Conservation (phyloP, 2,329 filamentous ascomycete genomes). For the Laburnicola sp. region DNA sequence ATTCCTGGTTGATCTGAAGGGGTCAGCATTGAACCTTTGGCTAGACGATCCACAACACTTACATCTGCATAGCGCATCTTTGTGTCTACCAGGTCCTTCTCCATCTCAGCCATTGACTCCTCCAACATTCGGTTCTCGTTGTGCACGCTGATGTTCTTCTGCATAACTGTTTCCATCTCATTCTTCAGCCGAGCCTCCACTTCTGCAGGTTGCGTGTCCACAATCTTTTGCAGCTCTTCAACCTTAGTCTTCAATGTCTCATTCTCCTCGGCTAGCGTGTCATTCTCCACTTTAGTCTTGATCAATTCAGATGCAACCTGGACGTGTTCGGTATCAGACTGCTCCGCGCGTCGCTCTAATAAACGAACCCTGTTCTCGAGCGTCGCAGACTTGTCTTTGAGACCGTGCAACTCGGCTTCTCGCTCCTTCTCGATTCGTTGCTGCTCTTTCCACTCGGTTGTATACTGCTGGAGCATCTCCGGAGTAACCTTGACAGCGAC, state of each 20-base stretch:
- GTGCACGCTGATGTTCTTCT: slow-evolving; percentile 88
- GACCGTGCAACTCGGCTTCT: slow-evolving; percentile 75
- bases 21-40: slow-evolving; percentile 21
- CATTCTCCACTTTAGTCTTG: slow-evolving; percentile 89
- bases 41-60: slow-evolving; percentile 45
- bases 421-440: slow-evolving; percentile 78
- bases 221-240: slow-evolving; percentile 78
- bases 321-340: slow-evolving; percentile 87
- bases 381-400: slow-evolving; percentile 60
- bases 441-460: slow-evolving; percentile 89
- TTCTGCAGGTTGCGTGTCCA: slow-evolving; percentile 86
- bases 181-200: slow-evolving; percentile 78
- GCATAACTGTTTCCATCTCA: slow-evolving; percentile 91
- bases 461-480: slow-evolving; percentile 79
- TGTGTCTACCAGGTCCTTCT: slow-evolving; percentile 86
- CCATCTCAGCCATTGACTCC: slow-evolving; percentile 87
- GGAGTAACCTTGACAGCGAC: slow-evolving; percentile 84
- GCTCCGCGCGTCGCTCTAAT: slow-evolving; percentile 85
- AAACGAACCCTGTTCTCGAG: slow-evolving; percentile 77
- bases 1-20: slow-evolving; percentile 51
- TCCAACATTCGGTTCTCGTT: slow-evolving; percentile 88
- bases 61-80: slow-evolving; percentile 97
- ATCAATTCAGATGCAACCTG: slow-evolving; percentile 89
- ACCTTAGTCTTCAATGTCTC: slow-evolving; percentile 86
- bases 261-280: slow-evolving; percentile 84